Evolutionary conservation across 2,329 filamentous ascomycete genomes (phyloP).

Genomic region (Byssothecium circinans): DNA sequence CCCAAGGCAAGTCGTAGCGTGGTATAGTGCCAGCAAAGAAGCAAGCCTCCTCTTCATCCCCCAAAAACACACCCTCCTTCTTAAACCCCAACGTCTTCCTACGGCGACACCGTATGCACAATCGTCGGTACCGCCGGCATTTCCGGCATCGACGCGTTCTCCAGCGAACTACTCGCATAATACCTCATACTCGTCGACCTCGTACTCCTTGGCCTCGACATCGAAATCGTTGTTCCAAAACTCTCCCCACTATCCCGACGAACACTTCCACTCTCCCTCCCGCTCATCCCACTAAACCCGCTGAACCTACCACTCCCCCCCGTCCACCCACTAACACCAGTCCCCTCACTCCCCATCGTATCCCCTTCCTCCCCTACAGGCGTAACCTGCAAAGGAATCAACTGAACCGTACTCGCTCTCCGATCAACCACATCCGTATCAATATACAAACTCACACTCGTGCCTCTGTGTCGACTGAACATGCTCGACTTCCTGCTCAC

Average conservation of each 20-base stretch:
- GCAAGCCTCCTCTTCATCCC: background rate
- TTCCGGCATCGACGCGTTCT: conserved; percentile 9
- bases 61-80: background rate
- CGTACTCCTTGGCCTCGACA: conserved; percentile 27
- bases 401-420: conserved; percentile 25
- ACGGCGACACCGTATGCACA: conserved; percentile 26
- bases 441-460: conserved; percentile 35
- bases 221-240: conserved; percentile 16
- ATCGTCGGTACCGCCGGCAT: conserved; percentile 31
- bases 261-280: conserved; percentile 25
- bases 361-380: conserved; percentile 20
- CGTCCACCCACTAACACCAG: conserved; percentile 24
- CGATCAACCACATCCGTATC: conserved; percentile 25
- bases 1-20: too few species aligned
- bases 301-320: conserved; percentile 11
- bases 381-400: conserved; percentile 34
- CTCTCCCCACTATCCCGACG: conserved; percentile 20
- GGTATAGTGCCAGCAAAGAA: too few species aligned
- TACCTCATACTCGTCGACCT: conserved; percentile 33
- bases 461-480: conserved; percentile 33
- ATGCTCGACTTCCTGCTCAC: conserved; percentile 25
- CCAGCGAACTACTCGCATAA: conserved; percentile 31
- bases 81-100: background rate
- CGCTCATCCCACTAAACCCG: background rate
- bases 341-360: conserved; percentile 23